Evolutionary conservation across 2,329 filamentous ascomycete genomes (phyloP).

Genomic region (Parascedosporium putredinis): DNA sequence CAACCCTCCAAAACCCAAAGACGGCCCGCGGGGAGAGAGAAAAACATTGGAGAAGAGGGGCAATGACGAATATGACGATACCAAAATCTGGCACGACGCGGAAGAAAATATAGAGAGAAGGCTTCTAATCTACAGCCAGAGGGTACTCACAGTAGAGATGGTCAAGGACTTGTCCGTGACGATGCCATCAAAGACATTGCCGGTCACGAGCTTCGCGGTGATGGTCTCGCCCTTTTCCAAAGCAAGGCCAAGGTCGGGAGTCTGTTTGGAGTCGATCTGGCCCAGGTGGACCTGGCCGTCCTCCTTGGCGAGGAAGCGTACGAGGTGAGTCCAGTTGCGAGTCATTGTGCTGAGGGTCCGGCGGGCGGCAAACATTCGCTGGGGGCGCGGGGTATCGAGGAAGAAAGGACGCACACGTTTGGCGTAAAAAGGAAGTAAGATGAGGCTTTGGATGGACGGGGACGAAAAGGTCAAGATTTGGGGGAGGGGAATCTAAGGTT

Average conservation of each 20-base stretch:
- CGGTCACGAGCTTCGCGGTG: constrained; percentile 21
- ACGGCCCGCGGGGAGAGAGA: background rate
- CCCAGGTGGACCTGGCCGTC: constrained; percentile 29
- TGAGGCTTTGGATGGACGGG: too few species aligned
- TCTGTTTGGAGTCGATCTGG: constrained; percentile 21
- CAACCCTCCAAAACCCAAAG: background rate
- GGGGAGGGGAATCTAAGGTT: too few species aligned
- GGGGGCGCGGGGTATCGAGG: background rate
- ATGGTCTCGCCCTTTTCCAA: constrained; percentile 21
- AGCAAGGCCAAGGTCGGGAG: constrained; percentile 25
- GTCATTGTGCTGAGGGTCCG: constrained; percentile 10
- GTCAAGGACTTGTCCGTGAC: constrained; percentile 21
- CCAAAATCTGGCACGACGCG: background rate
- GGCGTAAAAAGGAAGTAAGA: too few species aligned
- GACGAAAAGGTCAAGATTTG: too few species aligned
- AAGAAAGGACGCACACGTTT: background rate
- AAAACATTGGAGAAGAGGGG: background rate
- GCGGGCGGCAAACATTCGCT: constrained; percentile 1
- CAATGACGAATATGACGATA: background rate
- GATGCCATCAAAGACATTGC: constrained; percentile 23
- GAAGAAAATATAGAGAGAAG: background rate
- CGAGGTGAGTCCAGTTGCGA: constrained; percentile 26
- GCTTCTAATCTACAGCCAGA: too few species aligned
- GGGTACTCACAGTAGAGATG: constrained; percentile 16
- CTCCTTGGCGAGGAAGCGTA: constrained; percentile 30